Evolutionary conservation across 2,329 filamentous ascomycete species (phyloP).

Genomic region (Colletotrichum camelliae): DNA sequence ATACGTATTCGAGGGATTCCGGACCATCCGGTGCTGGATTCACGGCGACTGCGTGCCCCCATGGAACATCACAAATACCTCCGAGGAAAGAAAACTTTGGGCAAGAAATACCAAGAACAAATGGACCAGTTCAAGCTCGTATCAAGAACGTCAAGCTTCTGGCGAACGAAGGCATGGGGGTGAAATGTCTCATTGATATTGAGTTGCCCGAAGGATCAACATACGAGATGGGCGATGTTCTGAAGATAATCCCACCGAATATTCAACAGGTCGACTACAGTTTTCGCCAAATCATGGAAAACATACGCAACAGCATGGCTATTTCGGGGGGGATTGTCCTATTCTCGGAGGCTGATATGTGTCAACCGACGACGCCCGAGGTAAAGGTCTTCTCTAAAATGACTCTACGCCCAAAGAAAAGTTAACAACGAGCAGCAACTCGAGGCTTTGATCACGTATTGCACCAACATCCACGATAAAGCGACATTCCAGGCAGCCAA

Average conservation of each 20-base stretch:
- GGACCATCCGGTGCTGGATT: not conserved
- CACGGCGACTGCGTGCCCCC: fast-evolving
- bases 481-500: not conserved
- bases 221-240: not conserved
- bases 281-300: fast-evolving
- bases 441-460: fast-evolving
- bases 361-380: not conserved
- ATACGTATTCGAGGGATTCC: not conserved
- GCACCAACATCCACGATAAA: not conserved
- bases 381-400: not conserved
- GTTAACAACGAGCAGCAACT: not conserved
- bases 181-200: not conserved
- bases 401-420: fast-evolving
- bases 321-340: not conserved
- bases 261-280: not conserved
- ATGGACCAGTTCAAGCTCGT: not conserved
- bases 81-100: fast-evolving
- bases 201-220: not conserved
- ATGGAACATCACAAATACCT: not conserved
- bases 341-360: not conserved
- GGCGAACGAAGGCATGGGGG: fast-evolving
- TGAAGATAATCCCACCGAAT: not conserved
- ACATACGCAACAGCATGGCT: not conserved
- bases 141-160: not conserved
- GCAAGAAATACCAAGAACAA: fast-evolving